These are phyloP conservation scores for Teratosphaeriaceae sp. DNA, from an alignment of 2,329 filamentous ascomycete genomes.

Conservation along the genomic window DNA sequence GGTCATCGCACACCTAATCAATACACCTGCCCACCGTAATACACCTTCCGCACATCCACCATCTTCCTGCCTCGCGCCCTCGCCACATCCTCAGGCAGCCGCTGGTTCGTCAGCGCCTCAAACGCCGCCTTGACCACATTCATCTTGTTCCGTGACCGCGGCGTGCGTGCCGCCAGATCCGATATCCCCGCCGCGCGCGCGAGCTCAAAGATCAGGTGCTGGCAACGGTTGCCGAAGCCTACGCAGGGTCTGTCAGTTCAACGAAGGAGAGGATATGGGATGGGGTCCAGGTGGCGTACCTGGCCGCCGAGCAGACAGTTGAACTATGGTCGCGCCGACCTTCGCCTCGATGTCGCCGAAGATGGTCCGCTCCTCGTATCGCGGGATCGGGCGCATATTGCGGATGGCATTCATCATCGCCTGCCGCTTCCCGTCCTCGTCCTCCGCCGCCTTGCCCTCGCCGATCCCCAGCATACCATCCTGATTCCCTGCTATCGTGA, in stretches of 20 bases:
- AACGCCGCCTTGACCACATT: constrained; percentile 93
- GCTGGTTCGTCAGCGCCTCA: constrained; percentile 74
- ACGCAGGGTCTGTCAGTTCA: too few relatives aligned
- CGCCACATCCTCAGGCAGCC: constrained; percentile 82
- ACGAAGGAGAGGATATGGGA: too few relatives aligned
- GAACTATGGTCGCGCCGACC: constrained; percentile 78
- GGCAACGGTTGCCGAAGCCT: constrained; percentile 93
- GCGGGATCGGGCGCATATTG: constrained; percentile 85
- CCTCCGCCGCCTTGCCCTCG: constrained; percentile 79
- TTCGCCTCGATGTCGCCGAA: constrained; percentile 80
- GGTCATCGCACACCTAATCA: too few relatives aligned
- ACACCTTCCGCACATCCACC: constrained; percentile 93
- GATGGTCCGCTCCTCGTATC: constrained; percentile 89
- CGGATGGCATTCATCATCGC: constrained; percentile 74
- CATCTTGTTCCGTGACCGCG: constrained; percentile 88
- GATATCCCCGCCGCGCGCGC: constrained; percentile 78
- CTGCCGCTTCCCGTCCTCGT: constrained; percentile 59
- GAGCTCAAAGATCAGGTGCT: constrained; percentile 91
- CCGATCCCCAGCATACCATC: constrained; percentile 83
- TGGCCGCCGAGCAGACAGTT: constrained; percentile 75
- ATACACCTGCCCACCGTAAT: constrained; percentile 67
- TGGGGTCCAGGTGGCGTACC: too few relatives aligned
- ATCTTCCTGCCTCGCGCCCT: constrained; percentile 87
- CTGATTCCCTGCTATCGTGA: constrained; percentile 80
- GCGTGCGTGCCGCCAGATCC: constrained; percentile 77